phyloP scores from a whole-genome alignment of 1,284 basidiomycete genomes.

The Xanthoconium separans region DNA sequence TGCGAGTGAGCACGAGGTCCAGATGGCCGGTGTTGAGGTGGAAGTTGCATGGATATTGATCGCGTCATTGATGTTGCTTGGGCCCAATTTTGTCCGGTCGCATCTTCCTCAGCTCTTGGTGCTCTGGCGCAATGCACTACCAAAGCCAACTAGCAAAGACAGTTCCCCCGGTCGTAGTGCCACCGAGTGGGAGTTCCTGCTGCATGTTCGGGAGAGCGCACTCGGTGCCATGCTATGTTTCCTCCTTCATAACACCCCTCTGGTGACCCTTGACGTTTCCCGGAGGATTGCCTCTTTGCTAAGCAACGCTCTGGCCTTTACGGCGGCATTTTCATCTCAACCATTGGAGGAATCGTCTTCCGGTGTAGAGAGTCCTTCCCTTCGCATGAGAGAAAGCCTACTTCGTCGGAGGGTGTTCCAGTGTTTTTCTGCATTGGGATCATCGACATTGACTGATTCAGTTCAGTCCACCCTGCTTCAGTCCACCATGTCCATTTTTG shows the following conservation, averaged over 20 bases:
- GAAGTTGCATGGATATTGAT: constrained; percentile 96
- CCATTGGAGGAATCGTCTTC: constrained; percentile 48
- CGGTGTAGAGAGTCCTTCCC: constrained; percentile 51
- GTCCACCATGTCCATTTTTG: constrained; percentile 81
- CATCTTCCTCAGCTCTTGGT: constrained; percentile 92
- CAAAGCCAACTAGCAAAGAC: constrained; percentile 92
- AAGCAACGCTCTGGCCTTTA: constrained; percentile 88
- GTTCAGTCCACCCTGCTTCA: constrained; percentile 83
- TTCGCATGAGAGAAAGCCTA: constrained; percentile 81
- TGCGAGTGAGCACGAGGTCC: constrained; percentile 87
- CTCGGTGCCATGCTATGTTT: constrained; percentile 89
- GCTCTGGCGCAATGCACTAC: constrained; percentile 95
- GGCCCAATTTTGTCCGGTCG: constrained; percentile 89
- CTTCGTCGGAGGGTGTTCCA: constrained; percentile 86
- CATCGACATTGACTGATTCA: constrained; percentile 76
- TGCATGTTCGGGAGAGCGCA: constrained; percentile 90
- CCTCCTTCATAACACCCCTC: constrained; percentile 74
- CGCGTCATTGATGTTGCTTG: constrained; percentile 88
- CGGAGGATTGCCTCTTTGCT: constrained; percentile 85
- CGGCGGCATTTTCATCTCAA: constrained; percentile 65
- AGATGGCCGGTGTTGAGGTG: constrained; percentile 81
- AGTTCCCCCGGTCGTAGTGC: constrained; percentile 61
- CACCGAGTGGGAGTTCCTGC: constrained; percentile 88
- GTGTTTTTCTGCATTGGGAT: constrained; percentile 84
- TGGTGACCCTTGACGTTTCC: constrained; percentile 91